phyloP scores from a whole-genome alignment of 208 protist genomes.

The Wallacemonas sp. region DNA sequence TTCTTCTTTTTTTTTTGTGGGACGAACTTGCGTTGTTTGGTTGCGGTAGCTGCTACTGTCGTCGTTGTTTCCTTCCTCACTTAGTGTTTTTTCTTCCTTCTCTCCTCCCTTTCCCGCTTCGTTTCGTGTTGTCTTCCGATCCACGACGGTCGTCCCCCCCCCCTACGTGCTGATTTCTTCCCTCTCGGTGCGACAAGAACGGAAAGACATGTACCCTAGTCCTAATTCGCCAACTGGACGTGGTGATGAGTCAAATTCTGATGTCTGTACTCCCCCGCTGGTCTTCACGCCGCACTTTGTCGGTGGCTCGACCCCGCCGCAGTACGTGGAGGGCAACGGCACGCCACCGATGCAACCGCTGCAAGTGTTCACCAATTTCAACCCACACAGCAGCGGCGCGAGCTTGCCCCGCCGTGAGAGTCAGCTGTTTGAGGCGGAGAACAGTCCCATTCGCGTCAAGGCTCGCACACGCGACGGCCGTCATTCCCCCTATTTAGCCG shows the following conservation, averaged over 20 bases:
- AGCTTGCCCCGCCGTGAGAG: constrained; percentile 15
- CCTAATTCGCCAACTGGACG: not conserved
- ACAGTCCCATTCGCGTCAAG: constrained; percentile 59
- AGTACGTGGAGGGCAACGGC: constrained; percentile 17
- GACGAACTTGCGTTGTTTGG: too few relatives aligned
- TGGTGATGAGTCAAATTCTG: constrained; percentile 6
- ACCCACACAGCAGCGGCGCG: constrained; percentile 12
- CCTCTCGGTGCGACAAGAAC: too few relatives aligned
- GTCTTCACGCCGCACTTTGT: constrained; percentile 38
- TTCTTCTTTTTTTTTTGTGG: too few relatives aligned
- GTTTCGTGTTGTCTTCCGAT: too few relatives aligned
- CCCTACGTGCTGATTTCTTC: too few relatives aligned
- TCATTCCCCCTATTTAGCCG: constrained; percentile 46
- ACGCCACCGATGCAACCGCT: constrained; percentile 32
- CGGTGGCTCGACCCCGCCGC: constrained; percentile 16
- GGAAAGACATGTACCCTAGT: constrained; percentile 1
- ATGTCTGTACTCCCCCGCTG: constrained; percentile 34
- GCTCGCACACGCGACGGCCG: constrained; percentile 43
- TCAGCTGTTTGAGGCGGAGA: constrained; percentile 35
- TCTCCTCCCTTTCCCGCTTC: too few relatives aligned
- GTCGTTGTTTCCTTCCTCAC: too few relatives aligned
- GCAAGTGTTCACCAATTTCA: constrained; percentile 33
- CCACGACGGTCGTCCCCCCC: too few relatives aligned
- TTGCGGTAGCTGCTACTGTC: too few relatives aligned
- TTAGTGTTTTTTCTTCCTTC: too few relatives aligned